These are phyloP conservation scores for Epichloe aotearoae DNA, from an alignment of 2,329 filamentous ascomycete species.

Conservation along the genomic window DNA sequence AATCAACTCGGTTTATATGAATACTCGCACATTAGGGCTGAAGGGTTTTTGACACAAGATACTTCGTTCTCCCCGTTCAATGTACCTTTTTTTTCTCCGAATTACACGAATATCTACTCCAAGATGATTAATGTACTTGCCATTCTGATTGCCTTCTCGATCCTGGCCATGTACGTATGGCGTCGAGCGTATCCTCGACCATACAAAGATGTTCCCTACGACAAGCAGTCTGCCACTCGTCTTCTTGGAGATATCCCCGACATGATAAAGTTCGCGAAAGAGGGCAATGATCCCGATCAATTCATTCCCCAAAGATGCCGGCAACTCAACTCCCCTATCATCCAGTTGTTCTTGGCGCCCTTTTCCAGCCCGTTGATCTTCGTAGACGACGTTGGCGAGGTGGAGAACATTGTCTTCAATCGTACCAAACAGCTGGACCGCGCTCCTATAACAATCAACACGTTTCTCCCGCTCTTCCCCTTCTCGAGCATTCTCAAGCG, in stretches of 20 bases:
- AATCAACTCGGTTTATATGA: no score
- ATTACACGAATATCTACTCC: no score
- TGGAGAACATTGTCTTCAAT: conserved; percentile 29
- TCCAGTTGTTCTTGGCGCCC: conserved; percentile 25
- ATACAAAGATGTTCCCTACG: conserved; percentile 3
- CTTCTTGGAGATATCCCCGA: conserved; percentile 5
- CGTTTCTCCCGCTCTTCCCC: conserved; percentile 19
- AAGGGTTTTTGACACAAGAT: no score
- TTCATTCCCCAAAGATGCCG: neutral
- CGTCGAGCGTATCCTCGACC: conserved; percentile 1
- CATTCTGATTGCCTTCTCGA: neutral
- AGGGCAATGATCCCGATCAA: neutral
- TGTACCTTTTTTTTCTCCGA: no score
- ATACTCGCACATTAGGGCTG: no score
- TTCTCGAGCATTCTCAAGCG: conserved; percentile 20
- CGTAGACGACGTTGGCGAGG: conserved; percentile 24
- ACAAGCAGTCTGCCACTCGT: conserved; percentile 1
- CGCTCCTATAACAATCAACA: conserved; percentile 17
- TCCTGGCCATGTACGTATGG: neutral
- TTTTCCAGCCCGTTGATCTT: conserved; percentile 28
- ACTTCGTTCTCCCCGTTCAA: no score
- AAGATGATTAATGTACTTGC: neutral
- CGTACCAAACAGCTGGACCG: conserved; percentile 31
- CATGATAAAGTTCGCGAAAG: neutral
- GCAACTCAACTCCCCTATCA: conserved; percentile 1